phyloP scores from a whole-genome alignment of 768 basidiomycete species.

The Tylopilus intermedius region DNA sequence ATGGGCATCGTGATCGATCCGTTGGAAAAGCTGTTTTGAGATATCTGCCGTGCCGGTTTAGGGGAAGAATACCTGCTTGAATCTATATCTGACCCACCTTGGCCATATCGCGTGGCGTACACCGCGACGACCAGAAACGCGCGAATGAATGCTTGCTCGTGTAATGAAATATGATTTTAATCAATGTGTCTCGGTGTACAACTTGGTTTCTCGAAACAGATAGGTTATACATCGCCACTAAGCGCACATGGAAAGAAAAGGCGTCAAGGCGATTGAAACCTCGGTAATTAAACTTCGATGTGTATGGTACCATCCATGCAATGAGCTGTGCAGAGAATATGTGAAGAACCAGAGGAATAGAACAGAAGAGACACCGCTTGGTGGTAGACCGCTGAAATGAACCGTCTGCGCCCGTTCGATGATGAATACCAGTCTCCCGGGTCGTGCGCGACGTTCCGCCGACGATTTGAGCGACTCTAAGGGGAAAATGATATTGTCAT shows the following conservation, averaged over 20 bases:
- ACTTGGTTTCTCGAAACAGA: neutral
- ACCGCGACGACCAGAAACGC: neutral
- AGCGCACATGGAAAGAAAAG: neutral
- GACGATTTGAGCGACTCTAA: neutral
- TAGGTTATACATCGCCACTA: neutral
- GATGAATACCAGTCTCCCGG: neutral
- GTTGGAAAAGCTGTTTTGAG: conserved; percentile 47
- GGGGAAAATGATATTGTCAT: neutral
- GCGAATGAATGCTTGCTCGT: neutral
- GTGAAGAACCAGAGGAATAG: neutral
- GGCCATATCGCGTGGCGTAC: neutral
- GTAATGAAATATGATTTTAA: neutral
- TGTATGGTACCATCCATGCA: neutral
- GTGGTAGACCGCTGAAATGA: neutral
- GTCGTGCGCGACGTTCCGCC: neutral
- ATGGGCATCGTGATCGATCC: conserved; percentile 71
- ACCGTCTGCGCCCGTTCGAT: neutral
- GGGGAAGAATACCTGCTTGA: no score
- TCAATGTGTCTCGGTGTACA: neutral
- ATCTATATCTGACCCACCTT: neutral
- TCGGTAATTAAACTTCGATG: neutral
- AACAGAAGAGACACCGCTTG: neutral
- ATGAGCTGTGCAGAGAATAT: neutral
- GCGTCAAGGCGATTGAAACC: neutral
- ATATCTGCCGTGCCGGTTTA: neutral